phyloP scores from a whole-genome alignment of 805 yeast genomes.

The Ogataea ramenticola region DNA sequence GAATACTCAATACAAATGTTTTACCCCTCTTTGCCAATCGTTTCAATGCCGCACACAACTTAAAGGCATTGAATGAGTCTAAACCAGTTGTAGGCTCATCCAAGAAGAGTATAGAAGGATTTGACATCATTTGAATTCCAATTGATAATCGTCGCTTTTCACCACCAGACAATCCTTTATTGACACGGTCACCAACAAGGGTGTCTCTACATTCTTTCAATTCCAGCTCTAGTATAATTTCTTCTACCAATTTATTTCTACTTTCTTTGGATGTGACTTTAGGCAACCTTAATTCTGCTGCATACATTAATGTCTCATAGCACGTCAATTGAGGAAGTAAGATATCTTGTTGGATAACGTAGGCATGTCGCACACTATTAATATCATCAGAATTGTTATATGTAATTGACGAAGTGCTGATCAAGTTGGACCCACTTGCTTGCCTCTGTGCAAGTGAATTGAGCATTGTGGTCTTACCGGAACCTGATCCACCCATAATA shows the following conservation, averaged over 20 bases:
- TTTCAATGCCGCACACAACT: slow-evolving; percentile 54
- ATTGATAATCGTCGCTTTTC: slow-evolving; percentile 73
- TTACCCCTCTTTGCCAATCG: slow-evolving; percentile 53
- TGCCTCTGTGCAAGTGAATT: slow-evolving; percentile 55
- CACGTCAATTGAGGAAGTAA: slow-evolving; percentile 67
- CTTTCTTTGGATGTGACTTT: slow-evolving; percentile 33
- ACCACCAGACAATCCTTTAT: slow-evolving; percentile 73
- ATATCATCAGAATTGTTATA: slow-evolving; percentile 31
- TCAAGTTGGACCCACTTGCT: slow-evolving; percentile 23
- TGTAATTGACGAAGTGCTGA: slow-evolving; percentile 31
- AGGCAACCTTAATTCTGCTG: slow-evolving; percentile 66
- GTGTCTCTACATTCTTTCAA: slow-evolving; percentile 58
- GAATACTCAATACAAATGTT: slow-evolving; percentile 69
- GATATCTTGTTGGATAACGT: slow-evolving; percentile 70
- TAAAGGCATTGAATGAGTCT: slow-evolving; percentile 69
- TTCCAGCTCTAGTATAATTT: slow-evolving; percentile 57
- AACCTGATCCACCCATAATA: slow-evolving; percentile 82
- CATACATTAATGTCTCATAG: slow-evolving; percentile 58
- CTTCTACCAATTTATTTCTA: slow-evolving; percentile 44
- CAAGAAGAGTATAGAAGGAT: slow-evolving; percentile 67
- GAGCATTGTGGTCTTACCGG: slow-evolving; percentile 77
- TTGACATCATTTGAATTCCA: slow-evolving; percentile 69
- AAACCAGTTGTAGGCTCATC: slow-evolving; percentile 90
- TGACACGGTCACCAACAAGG: slow-evolving; percentile 43
- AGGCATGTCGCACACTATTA: slow-evolving; percentile 38